Evolutionary conservation across 208 protist species (phyloP), one percentile per base, ranked within the genome.

Genomic region (Novymonas esmeraldas): DNA sequence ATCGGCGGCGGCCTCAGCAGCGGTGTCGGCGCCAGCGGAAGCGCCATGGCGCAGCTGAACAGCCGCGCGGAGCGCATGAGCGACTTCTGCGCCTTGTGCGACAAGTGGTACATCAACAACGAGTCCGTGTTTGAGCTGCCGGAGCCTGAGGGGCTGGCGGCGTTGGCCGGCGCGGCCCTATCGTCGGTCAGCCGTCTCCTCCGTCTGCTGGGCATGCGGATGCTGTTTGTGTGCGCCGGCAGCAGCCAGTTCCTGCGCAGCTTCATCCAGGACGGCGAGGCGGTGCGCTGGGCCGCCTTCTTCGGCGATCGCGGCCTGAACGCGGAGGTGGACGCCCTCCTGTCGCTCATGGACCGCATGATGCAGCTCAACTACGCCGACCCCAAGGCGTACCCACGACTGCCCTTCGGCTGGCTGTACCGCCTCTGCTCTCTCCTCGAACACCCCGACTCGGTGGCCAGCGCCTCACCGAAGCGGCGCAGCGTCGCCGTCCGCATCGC

Each of bases 341-440:
- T 96, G 33, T 70, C 58, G 26, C 22, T 94, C 14, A 81, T 87
- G 63, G 68, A 82, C 33, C 82, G 85, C 18, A 45, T 94, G 28
- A 46, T 93, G 69, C 66, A 69, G 46, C 74, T 93, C 7, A 63
- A 82, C 48, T 64, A 84, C 28, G 63, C 29, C 3, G 65, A 84
- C 46, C 56, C 73, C n/a, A 79, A 78, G 63, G 66, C 67, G 36
- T 93, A 79, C 58, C 78, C 82, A 2, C 76, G 61, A 2, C 63
- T 94, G 57, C 91, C 91, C 0, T 93, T 90, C 59, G 80, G 91
- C 24, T 96, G 91, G 89, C 68, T 93, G 22, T 92, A 90, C 58
- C 88, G 92, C n/a, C 72, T 96, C 28, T 54, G 54, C 33, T 65
- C 86, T 4, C 57, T 96, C 36, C 55, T 96, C 18, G 76, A 85